A percentile compares a stretch with the other conserved stretches of the same genome.
Evolutionary conservation across 257 asterid species (phyloP).

Genomic region (Cruciata laevipes): DNA sequence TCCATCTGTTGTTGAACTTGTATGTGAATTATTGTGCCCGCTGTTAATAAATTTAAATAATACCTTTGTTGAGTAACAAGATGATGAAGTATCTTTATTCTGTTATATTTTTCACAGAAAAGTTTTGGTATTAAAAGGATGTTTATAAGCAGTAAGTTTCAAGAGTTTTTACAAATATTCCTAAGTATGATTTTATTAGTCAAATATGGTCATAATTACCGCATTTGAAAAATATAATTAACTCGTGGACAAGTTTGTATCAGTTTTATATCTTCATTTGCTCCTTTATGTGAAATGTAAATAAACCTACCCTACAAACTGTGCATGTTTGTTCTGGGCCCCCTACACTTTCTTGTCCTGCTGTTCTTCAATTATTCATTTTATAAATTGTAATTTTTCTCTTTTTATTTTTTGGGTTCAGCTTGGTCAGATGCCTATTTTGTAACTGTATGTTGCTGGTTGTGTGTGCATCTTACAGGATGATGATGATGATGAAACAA

Average conservation of each 20-base stretch:
- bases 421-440: not conserved
- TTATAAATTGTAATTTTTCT: too few relatives aligned
- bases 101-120: too few relatives aligned
- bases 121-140: not conserved
- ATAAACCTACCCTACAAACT: too few relatives aligned
- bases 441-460: not conserved
- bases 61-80: too few relatives aligned
- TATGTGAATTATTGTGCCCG: not conserved
- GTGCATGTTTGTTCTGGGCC: too few relatives aligned
- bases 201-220: too few relatives aligned
- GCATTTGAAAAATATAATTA: not conserved
- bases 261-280: too few relatives aligned
- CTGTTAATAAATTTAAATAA: not conserved
- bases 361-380: not conserved
- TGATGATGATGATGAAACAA: slow-evolving; percentile 22
- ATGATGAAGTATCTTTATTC: not conserved
- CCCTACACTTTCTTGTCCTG: not conserved
- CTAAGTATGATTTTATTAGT: too few relatives aligned
- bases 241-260: not conserved
- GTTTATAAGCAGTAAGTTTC: too few relatives aligned
- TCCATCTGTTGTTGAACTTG: not conserved
- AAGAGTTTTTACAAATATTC: too few relatives aligned
- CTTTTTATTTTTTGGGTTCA: not conserved
- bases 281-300: too few relatives aligned
- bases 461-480: slow-evolving; percentile 32